Evolutionary conservation across 2,329 filamentous ascomycete species (phyloP), one percentile per base, ranked within the genome.

Genomic region (Raffaelea albimanens): DNA sequence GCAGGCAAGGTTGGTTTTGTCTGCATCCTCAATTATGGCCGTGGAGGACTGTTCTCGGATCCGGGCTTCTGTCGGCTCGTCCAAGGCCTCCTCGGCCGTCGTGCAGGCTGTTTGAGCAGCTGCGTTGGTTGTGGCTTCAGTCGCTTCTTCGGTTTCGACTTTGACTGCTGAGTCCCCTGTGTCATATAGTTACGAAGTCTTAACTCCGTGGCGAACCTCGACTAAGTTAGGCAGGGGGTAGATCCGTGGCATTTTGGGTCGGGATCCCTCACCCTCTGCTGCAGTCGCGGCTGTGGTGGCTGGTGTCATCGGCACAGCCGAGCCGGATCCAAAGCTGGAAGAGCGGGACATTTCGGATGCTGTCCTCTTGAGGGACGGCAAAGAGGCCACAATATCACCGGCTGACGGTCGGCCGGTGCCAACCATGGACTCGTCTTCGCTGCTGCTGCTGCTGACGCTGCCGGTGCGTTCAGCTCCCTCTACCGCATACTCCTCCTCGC

Each of bases 341-440:
- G 70, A 67, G 39, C 69, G 66, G 8, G 74, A 71, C 42, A 78
- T 74, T 52, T 78, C 73, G 11, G 72, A 71, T 40, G 72, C 68
- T 21, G 67, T 63, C 33, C 76, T 67, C 58, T 80, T 80, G 18
- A 76, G 56, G 3, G 66, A 65, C 48, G 64, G 57, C 14, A 67
- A 47, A 29, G 59, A 56, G 8, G 61, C 61, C 33, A 67, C 61
- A 48, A 76, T 69, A 43, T 74, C 70, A 5, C 72, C 71, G 5
- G 71, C 72, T 9, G 71, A 67, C 8, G 68, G 67, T 18, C 64
- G 58, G 2, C 46, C 16, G 25, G 43, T 43, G 25, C 46, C 45
- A 31, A 48, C 50, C 33, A 44, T 46, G 7, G 42, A 34, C 33
- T 53, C 53, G 21, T 55, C 51, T 18, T 50, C 51, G 41, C 51